Evolutionary conservation across 768 basidiomycete genomes (phyloP).

Genomic region (Psilocybe tampanensis): DNA sequence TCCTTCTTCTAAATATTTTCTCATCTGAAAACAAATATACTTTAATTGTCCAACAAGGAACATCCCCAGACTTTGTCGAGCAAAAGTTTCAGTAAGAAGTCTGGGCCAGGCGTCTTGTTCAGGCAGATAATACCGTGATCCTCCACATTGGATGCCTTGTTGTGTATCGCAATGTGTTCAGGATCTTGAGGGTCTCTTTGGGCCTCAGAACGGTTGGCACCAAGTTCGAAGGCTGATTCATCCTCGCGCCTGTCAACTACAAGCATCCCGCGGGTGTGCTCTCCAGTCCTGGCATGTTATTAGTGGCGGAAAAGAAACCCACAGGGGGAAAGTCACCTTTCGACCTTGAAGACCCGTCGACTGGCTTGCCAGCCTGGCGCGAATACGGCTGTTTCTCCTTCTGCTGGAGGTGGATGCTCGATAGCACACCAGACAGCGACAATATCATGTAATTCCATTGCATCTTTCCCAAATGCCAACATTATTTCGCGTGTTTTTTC

Average conservation of each 20-base stretch:
- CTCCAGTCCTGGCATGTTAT: conserved; percentile 72
- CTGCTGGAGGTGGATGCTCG: conserved; percentile 56
- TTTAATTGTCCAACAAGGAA: conserved; percentile 12
- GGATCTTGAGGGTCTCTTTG: conserved; percentile 36
- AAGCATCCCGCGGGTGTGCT: conserved; percentile 85
- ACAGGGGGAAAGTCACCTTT: conserved; percentile 47
- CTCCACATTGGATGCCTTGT: neutral
- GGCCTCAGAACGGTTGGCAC: conserved; percentile 63
- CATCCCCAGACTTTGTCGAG: conserved; percentile 59
- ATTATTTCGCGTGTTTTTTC: conserved; percentile 77
- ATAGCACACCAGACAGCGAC: conserved; percentile 89
- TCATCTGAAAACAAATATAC: no score
- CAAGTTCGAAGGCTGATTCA: conserved; percentile 62
- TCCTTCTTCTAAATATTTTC: conserved; percentile 26
- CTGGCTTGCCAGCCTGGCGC: conserved; percentile 58
- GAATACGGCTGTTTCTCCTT: conserved; percentile 25
- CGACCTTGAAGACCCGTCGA: conserved; percentile 64
- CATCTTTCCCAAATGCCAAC: conserved; percentile 79
- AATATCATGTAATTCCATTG: conserved; percentile 90
- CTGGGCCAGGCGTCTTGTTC: conserved; percentile 66
- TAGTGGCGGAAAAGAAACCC: no score
- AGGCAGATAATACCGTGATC: conserved; percentile 46
- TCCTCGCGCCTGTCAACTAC: conserved; percentile 80
- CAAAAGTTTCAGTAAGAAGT: conserved; percentile 48
- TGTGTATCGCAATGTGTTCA: neutral